Percentiles rank a stretch among this genome's conserved stretches.
Evolutionary conservation across 805 yeast genomes (phyloP).

Genomic region (Hanseniaspora taiwanica): DNA sequence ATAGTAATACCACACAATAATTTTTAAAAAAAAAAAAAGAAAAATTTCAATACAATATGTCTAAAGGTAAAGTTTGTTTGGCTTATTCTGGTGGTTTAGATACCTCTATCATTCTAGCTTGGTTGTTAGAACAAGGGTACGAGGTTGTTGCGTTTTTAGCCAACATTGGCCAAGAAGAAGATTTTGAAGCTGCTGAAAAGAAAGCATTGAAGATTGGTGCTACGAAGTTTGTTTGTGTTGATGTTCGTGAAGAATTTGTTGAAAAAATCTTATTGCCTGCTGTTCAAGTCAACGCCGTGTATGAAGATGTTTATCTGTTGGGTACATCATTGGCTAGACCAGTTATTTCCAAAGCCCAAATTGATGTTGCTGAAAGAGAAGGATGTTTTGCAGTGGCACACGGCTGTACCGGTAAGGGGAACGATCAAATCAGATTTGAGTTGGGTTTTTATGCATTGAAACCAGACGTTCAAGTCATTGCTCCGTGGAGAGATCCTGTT

Average conservation of each 20-base stretch:
- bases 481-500: slow-evolving; percentile 98
- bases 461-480: slow-evolving; percentile 92
- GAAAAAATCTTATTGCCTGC: slow-evolving; percentile 90
- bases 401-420: slow-evolving; percentile 99
- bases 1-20: not conserved
- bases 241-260: slow-evolving; percentile 90
- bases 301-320: slow-evolving; percentile 90
- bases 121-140: slow-evolving; percentile 96
- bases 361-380: slow-evolving; percentile 89
- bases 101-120: slow-evolving; percentile 93
- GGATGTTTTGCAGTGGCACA: slow-evolving; percentile 98
- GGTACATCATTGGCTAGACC: slow-evolving; percentile 99
- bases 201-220: slow-evolving; percentile 97
- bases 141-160: slow-evolving; percentile 98
- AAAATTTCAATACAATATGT: slow-evolving; percentile 34
- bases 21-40: not conserved
- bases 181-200: slow-evolving; percentile 90
- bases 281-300: slow-evolving; percentile 92
- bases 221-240: slow-evolving; percentile 84
- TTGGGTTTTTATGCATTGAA: slow-evolving; percentile 92
- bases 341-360: slow-evolving; percentile 96
- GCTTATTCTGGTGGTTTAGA: slow-evolving; percentile 99
- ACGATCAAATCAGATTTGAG: slow-evolving; percentile 98
- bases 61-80: slow-evolving; percentile 97
- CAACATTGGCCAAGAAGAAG: slow-evolving; percentile 98